Base-by-base conservation (phyloP, 2,329 filamentous ascomycete species). In the Scytalidium lignicola region DNA sequence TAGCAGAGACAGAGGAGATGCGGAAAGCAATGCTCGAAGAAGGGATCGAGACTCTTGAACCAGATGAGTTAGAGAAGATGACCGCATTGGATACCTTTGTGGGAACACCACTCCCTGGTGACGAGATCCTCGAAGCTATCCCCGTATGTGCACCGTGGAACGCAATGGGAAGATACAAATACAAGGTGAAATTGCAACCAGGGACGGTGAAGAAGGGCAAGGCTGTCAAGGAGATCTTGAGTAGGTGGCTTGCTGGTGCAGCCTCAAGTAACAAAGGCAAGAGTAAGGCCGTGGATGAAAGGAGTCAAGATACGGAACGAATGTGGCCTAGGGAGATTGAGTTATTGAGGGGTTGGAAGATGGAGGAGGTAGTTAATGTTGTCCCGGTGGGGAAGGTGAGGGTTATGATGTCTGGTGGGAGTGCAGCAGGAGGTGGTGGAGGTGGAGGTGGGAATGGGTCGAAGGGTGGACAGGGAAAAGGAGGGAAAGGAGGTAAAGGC, bases 171-270 rank as follows among this genome's bases (percentile, higher is more conserved):
- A 80, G 79, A 49, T 88, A 86, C 70, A 96, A 96, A 70, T 97
- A 96, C 74, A 95, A 95, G 68, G 88, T 85, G 47, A 99, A 99
- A 73, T 68, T 99, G 59, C 93, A 97, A 69, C 93, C 93, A 0
- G 93, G 93, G 0, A 70, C 83, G 0, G 78, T 85, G 55, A 99
- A 97, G 76, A 96, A 96, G 71, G 92, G 93, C 9, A 97, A 96
- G 66, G 91, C 90, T 0, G 83, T 96, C 43, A 89, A 88, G 65
- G 92, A 97, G 68, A 85, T 97, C 26, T 69, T 97, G n/a, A 82
- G 85, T 44, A 79, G 80, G 51, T 96, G 92, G 91, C 78, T 85
- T 55, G 68, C 75, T 44, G 79, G 82, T 6, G 54, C 46, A 26
- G 49, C 44, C 1, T 15, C 32, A 9, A 66, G 62, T 8, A 76